Evolutionary conservation across 148 eudicot genomes (phyloP), one percentile per base, ranked within the genome.

Genomic region (Camellia sinensis): DNA sequence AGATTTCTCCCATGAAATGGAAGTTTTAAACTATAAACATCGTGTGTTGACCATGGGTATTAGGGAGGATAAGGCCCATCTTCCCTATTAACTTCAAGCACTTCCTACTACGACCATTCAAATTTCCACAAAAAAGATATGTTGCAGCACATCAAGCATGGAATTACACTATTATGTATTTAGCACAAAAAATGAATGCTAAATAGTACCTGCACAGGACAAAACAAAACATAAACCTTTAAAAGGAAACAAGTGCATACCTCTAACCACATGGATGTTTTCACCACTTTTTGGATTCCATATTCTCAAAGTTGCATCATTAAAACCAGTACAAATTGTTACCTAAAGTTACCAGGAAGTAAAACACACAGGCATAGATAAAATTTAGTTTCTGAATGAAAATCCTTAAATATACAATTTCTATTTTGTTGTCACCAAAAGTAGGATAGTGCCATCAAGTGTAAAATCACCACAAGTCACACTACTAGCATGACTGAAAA

Each of bases 381-480:
- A 69, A 46, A 80, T 66, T 48, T 71, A 78, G 48, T 73, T 67
- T 19, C 17, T 29, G 65, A 65, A 56, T 7, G 15, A 15, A 78
- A 50, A 78, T 54, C 67, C 0, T 17, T 65, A 48, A 5, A 21
- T 0, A 37, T 1, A 37, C 7, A 12, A 13, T 15, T 7, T 79
- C 41, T 44, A 4, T 10, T 79, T 70, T 44, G 3, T 69, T 69
- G 22, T 2, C 14, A 46, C 5, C 13, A 61, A 22, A 59, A 67
- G 41, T 12, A 60, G 60, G 65, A 50, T 45, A 71, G 50, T 46
- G 6, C 99, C 99, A 82, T 96, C 98, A 83, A 94, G 98, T 14
- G 99, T 96, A 74, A 94, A 96, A 86, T 94, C 95, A 67, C 99
- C 99, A 62, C 99, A 94, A 44, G 98, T 88, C 77, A 96, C 98